Evolutionary conservation across 139 green algal genomes (phyloP).

Genomic region (Auxenochlorella pyrenoidosa): DNA sequence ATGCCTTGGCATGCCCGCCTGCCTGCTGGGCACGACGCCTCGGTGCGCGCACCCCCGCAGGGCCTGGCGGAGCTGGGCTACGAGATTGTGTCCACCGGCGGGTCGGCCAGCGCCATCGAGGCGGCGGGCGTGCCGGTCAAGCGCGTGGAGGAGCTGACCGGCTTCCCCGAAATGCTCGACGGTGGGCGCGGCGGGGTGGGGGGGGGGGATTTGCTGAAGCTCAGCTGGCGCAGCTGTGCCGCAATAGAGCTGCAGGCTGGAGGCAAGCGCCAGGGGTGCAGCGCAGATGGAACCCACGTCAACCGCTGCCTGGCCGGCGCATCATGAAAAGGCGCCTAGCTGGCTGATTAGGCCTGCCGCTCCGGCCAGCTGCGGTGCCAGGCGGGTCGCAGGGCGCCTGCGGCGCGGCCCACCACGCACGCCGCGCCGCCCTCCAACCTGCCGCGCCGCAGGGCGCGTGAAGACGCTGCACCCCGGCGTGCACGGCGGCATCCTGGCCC

Average conservation of each 20-base stretch:
- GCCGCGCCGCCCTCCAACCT: not conserved
- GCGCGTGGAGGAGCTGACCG: conserved; percentile 92
- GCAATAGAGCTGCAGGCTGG: not conserved
- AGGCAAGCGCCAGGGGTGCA: not conserved
- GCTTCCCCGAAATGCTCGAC: conserved; percentile 99
- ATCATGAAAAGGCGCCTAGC: too few relatives aligned
- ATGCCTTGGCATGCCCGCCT: not conserved
- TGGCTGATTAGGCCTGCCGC: too few relatives aligned
- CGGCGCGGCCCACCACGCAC: not conserved
- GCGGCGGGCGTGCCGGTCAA: conserved; percentile 81
- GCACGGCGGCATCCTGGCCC: conserved; percentile 97
- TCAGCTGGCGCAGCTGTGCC: too few relatives aligned
- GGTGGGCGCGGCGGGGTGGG: conserved; percentile 66
- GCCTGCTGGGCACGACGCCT: too few relatives aligned
- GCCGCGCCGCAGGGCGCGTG: conserved; percentile 80
- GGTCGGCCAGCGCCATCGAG: conserved; percentile 88
- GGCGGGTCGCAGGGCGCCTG: not conserved
- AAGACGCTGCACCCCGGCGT: conserved; percentile 99
- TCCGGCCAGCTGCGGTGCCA: too few relatives aligned
- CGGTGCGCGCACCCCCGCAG: too few relatives aligned
- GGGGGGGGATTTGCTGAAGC: too few relatives aligned
- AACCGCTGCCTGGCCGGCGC: too few relatives aligned
- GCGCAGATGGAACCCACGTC: too few relatives aligned
- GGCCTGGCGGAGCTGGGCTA: conserved; percentile 86
- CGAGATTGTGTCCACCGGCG: conserved; percentile 96